Conservation (phyloP, 495 filamentous ascomycete genomes). For the Lepidopterella palustris region DNA sequence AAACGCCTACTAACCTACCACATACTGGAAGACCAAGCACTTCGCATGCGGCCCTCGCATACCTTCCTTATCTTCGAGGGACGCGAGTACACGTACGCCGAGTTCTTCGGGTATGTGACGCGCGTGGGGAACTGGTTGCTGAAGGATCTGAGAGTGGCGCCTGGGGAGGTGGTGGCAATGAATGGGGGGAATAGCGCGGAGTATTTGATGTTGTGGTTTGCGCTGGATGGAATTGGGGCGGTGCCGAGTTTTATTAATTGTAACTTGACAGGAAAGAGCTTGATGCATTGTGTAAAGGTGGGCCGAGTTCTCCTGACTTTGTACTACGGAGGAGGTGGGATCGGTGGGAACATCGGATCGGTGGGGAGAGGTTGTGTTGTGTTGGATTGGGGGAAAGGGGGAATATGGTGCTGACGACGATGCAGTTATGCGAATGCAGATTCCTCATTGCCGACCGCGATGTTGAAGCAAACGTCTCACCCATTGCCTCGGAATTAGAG, state of each 20-base stretch:
- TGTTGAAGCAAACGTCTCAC: slow-evolving; percentile 30
- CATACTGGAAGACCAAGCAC: slow-evolving; percentile 33
- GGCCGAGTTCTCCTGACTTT: neutral
- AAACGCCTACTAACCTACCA: slow-evolving; percentile 32
- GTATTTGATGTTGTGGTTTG: slow-evolving; percentile 42
- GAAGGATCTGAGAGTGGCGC: slow-evolving; percentile 37
- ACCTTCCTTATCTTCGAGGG: slow-evolving; percentile 38
- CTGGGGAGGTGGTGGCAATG: slow-evolving; percentile 38
- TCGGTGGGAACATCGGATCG: neutral
- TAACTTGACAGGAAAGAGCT: slow-evolving; percentile 34
- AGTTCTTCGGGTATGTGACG: slow-evolving; percentile 32
- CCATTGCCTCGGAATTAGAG: slow-evolving; percentile 27
- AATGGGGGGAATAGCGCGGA: slow-evolving; percentile 37
- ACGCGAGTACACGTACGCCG: slow-evolving; percentile 33
- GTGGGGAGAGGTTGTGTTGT: neutral
- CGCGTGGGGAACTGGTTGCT: slow-evolving; percentile 38
- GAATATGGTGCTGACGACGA: neutral
- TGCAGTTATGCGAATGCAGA: slow-evolving; percentile 29
- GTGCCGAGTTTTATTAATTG: slow-evolving; percentile 40
- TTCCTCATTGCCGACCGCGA: slow-evolving; percentile 34
- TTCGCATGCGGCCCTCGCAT: slow-evolving; percentile 21
- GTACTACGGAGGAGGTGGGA: neutral
- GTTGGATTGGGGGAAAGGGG: neutral
- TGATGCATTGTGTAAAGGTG: slow-evolving; percentile 36
- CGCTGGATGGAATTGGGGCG: slow-evolving; percentile 44